Base-by-base conservation (phyloP, 768 basidiomycete species). In the Suillus placidus region DNA sequence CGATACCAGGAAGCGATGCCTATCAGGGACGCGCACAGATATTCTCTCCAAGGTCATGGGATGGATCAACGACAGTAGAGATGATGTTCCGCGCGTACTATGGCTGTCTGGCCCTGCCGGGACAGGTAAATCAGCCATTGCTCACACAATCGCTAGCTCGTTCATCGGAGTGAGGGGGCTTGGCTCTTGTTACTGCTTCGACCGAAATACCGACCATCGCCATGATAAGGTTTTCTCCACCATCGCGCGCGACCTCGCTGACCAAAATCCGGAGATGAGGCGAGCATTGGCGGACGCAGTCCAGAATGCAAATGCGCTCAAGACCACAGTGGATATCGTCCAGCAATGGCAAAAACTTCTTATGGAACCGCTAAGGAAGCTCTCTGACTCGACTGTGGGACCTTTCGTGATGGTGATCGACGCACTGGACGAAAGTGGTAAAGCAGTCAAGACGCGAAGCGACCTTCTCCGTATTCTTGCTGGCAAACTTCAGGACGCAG, bases 391-490 rank as follows among this genome's bases (percentile, higher is more conserved):
- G 30, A 26, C 55, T 14, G 13, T 45, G 3, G 69, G 70, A 12
- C 74, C 72, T 42, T 63, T 74, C 12, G 52, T 74, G 20, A 67
- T 74, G 37, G 65, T 77, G 61, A 72, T 75, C 55, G 75, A 77
- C 55, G 75, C 64, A 18, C 35, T 74, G 35, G 70, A 72, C 52
- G 70, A 68, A 51, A 68, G 67, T 61, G 66, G 64, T 26, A 57
- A 49, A 49, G 12, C 64, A 14, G 45, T 37, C 16, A 42, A 55
- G 9, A 30, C 55, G 30, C 67, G 69, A 26, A 52, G 55, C 12
- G 30, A 37, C 9, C 64, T 75, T 54, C 70, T 77, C 23, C 5
- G 40, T 14, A 38, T 67, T 35, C 55, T 68, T 34, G 30, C 67
- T 3, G 26, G 51, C 14, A 57, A 52, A 52, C 26, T 52, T 34